phyloP scores from a whole-genome alignment of 73 alveolate species.

The Stentor coeruleus region DNA sequence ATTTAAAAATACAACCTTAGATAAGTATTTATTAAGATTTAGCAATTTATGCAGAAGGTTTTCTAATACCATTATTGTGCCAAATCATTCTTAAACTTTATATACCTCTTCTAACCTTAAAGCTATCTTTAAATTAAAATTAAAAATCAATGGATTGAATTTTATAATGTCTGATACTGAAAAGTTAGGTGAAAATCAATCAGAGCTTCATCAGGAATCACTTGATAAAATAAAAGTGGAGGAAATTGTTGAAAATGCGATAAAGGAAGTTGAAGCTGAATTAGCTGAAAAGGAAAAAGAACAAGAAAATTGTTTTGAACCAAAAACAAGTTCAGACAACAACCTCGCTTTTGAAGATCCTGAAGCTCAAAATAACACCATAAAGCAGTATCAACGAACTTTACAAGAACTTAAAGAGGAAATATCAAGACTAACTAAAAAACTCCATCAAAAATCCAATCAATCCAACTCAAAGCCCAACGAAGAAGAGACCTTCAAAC shows the following conservation, averaged over 20 bases:
- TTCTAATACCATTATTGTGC: too few species aligned
- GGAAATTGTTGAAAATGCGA: not conserved
- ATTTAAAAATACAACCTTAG: too few species aligned
- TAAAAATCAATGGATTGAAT: too few species aligned
- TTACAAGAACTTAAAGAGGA: not conserved
- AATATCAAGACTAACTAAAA: not conserved
- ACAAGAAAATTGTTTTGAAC: not conserved
- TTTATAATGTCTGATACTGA: not conserved
- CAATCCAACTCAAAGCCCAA: too few species aligned
- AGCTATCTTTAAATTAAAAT: too few species aligned
- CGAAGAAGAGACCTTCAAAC: too few species aligned
- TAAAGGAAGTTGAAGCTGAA: not conserved
- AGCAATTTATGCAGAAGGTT: too few species aligned
- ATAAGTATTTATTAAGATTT: too few species aligned
- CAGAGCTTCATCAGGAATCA: not conserved
- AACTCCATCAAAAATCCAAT: too few species aligned
- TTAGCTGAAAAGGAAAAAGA: not conserved
- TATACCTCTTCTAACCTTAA: too few species aligned
- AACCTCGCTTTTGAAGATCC: conserved; percentile 1
- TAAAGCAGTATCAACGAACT: not conserved
- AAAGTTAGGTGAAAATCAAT: not conserved
- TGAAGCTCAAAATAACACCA: not conserved
- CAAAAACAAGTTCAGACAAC: not conserved
- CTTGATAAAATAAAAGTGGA: not conserved
- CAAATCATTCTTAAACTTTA: too few species aligned